phyloP scores from a whole-genome alignment of 2,329 filamentous ascomycete genomes.

The Fusarium buharicum region DNA sequence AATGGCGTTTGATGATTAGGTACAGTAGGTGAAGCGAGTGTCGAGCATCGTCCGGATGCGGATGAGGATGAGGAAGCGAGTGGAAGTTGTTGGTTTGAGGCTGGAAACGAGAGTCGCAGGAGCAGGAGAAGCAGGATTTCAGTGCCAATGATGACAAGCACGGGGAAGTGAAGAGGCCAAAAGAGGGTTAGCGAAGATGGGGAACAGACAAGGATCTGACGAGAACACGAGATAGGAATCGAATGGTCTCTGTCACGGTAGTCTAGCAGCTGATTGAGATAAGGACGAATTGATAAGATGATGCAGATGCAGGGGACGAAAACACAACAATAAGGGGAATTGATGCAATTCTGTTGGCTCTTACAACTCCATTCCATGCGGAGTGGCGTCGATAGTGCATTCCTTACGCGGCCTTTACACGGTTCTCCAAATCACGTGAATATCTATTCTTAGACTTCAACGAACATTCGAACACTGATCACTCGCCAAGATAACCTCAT shows the following conservation, averaged over 20 bases:
- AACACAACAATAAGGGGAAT: constrained; percentile 5
- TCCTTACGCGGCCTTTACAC: constrained; percentile 23
- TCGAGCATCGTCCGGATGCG: constrained; percentile 37
- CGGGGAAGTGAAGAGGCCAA: constrained; percentile 11
- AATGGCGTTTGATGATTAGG: constrained; percentile 3
- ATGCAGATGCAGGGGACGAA: constrained; percentile 6
- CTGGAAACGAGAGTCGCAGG: constrained; percentile 21
- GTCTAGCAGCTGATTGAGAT: constrained; percentile 16
- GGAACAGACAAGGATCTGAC: constrained; percentile 27
- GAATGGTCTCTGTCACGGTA: constrained; percentile 24
- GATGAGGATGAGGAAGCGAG: constrained; percentile 37
- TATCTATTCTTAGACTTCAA: constrained; percentile 30
- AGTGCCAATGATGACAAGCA: constrained; percentile 11
- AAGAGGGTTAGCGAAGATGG: constrained; percentile 33
- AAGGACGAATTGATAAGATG: constrained; percentile 26
- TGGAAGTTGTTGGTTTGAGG: constrained; percentile 6
- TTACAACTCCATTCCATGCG: constrained; percentile 6
- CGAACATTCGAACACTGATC: too few relatives aligned
- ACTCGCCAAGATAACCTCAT: too few relatives aligned
- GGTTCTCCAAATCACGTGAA: constrained; percentile 17
- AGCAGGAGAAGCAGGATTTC: constrained; percentile 20
- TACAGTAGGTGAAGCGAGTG: constrained; percentile 35
- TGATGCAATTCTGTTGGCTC: constrained; percentile 10
- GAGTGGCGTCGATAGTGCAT: constrained; percentile 30
- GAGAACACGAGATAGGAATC: constrained; percentile 37